A percentile compares a stretch with the other conserved stretches of the same genome.
Evolutionary conservation across 148 eudicot species (phyloP).

Genomic region (Silene latifolia): DNA sequence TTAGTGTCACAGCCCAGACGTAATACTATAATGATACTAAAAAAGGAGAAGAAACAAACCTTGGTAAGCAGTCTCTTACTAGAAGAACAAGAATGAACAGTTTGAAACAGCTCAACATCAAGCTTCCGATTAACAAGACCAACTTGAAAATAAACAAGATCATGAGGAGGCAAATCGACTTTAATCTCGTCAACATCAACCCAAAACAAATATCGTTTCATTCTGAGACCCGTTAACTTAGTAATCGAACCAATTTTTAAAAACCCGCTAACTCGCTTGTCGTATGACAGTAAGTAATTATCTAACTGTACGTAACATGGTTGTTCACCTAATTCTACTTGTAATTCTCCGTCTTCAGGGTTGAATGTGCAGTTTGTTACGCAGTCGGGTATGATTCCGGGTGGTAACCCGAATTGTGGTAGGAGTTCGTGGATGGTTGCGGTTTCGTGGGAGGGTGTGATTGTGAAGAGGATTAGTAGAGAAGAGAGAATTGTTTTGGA

Average conservation of each 20-base stretch:
- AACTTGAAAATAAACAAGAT: slow-evolving; percentile 59
- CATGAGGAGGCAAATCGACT: slow-evolving; percentile 76
- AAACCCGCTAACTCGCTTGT: slow-evolving; percentile 44
- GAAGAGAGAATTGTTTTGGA: not conserved
- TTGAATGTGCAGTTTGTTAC: slow-evolving; percentile 51
- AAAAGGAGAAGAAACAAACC: not conserved
- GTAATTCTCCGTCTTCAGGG: slow-evolving; percentile 45
- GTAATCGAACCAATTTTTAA: slow-evolving; percentile 58
- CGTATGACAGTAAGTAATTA: slow-evolving; percentile 63
- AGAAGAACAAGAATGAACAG: slow-evolving; percentile 43
- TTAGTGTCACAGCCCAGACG: no score
- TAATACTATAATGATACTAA: no score
- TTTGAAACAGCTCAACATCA: slow-evolving; percentile 51
- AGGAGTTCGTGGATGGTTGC: not conserved
- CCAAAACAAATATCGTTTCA: slow-evolving; percentile 49
- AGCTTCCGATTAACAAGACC: slow-evolving; percentile 67
- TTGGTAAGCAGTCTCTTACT: not conserved
- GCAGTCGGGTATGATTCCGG: slow-evolving; percentile 60
- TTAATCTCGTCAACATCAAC: slow-evolving; percentile 62
- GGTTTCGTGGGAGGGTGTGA: not conserved
- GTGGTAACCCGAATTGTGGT: slow-evolving; percentile 38
- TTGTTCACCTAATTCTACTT: slow-evolving; percentile 34
- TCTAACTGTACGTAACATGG: slow-evolving; percentile 67
- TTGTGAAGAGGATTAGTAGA: not conserved
- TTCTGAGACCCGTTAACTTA: slow-evolving; percentile 54